Base-by-base conservation (phyloP, 306 rosid genomes). In the Vigna reflexopilosa region DNA sequence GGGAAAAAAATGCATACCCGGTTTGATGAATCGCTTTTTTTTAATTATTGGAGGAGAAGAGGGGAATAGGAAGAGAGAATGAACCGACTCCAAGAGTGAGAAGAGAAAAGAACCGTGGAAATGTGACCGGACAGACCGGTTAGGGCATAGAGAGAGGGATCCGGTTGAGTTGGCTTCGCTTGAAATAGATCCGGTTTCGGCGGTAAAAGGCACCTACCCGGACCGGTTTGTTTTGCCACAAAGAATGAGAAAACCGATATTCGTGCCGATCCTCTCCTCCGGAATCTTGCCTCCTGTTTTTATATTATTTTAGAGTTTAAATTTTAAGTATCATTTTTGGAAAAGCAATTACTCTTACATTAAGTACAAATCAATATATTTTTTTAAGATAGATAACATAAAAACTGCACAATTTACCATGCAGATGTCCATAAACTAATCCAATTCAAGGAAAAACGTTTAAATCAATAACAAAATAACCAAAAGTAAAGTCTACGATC, bases 81-180 rank as follows among this genome's bases (percentile, higher is more conserved):
- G 72, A 67, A 67, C 94, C 98, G 94, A 88, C 89, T 62, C 52
- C 11, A 48, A 19, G 6, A 45, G 49, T 19, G 61, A 73, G 80
- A 51, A 81, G 64, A 40, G 64, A 69, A 52, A 70, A 82, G 82
- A 88, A 90, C 84, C 88, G 89, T 32, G 83, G 12, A 24, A 16
- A 72, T 9, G 50, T 51, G 48, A 90, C 93, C 79, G 88, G 82
- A 85, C 47, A 88, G 80, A 87, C 93, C 97, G 92, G 92, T 88
- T 81, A 85, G 88, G 91, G 94, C 67, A 62, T 14, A 54, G 68
- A 34, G 81, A 30, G 26, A 38, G 36, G 54, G 42, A 59, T 48
- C 83, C 86, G 91, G 83, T 83, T 87, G 67, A 22, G 73, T 50
- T 75, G 71, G 32, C 48, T 62, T 49, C 7, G 19, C 19, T 61